Conservation (phyloP, 2,329 filamentous ascomycete genomes). For the Sporothrix dimorphospora region DNA sequence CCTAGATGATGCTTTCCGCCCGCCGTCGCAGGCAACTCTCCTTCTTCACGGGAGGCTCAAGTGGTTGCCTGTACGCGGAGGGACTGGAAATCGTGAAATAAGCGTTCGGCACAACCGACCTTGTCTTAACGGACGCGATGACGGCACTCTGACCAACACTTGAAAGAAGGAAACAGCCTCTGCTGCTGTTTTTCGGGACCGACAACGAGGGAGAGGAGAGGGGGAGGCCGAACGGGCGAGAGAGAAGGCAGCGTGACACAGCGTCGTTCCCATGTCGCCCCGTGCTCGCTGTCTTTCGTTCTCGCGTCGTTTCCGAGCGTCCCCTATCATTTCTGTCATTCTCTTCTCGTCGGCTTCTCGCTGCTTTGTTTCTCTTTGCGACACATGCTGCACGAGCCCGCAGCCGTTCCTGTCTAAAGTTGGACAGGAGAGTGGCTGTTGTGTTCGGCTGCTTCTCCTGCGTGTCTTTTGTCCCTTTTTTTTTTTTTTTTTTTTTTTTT, state of each 20-base stretch:
- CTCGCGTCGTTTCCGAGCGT: not conserved
- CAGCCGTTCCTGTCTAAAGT: constrained; percentile 24
- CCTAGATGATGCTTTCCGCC: constrained; percentile 77
- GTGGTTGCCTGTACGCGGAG: constrained; percentile 69
- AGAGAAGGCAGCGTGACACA: not conserved
- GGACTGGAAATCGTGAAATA: constrained; percentile 82
- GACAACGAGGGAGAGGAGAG: too few species aligned
- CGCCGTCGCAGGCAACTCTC: constrained; percentile 77
- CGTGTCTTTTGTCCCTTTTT: not conserved
- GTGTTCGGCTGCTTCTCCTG: not conserved
- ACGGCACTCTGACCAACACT: constrained; percentile 85
- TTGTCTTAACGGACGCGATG: constrained; percentile 99
- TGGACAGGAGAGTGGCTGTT: constrained; percentile 16
- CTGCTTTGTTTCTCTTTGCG: not conserved
- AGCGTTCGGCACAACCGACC: constrained; percentile 98
- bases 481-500: constrained; percentile 4
- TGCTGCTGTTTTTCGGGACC: not conserved
- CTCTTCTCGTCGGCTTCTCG: not conserved
- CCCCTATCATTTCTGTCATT: constrained; percentile 13
- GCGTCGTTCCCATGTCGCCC: constrained; percentile 17
- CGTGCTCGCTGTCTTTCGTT: constrained; percentile 3
- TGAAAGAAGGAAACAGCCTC: constrained; percentile 39
- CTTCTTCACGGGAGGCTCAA: constrained; percentile 75
- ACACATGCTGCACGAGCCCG: not conserved
- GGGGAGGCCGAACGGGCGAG: too few species aligned